Base-by-base conservation (phyloP, 768 basidiomycete species). In the Pulveroboletus sp. region DNA sequence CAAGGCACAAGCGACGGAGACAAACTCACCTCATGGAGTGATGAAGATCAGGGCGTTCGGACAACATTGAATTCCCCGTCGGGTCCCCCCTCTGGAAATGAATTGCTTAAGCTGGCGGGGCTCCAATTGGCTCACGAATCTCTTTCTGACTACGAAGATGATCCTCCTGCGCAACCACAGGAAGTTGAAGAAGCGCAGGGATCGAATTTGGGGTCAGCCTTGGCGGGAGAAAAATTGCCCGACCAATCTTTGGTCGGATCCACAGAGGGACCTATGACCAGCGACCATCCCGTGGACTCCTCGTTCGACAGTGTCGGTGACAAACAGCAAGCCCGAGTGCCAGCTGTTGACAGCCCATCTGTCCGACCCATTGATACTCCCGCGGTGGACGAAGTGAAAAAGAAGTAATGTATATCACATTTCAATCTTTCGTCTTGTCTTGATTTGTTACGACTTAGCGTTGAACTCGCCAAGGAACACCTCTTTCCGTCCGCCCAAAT, bases 101-200 rank as follows among this genome's bases (percentile, higher is more conserved):
- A 84, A 51, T 63, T 85, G 24, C 65, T 83, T 35, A 57, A 73
- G 47, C 53, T 80, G 38, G 82, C 80, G 14, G 82, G 81, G 14
- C 57, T 77, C 17, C 63, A 75, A 43, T 52, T 63, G 26, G 71
- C 63, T 26, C 72, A 63, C 2, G 71, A 74, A 22, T 62, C 53
- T 0, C 73, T 86, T 22, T 69, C 78, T 8, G 82, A 83, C 54
- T 86, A 79, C 54, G 80, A 83, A 40, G 82, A 81, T n/a, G 73
- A 72, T 37, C 35, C 52, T 6, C 47, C 55, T 42, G 46, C 56
- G 13, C 60, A 63, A 26, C 31, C 39, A 7, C 51, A 43, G 7
- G 40, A 39, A 24, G 38, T 17, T 1, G 36, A 54, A 19, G 45
- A 51, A n/a, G 17, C 11, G 53, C 53, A 44, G 8, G 55, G 49